These are phyloP conservation scores for Coprinellus aureogranulatus DNA, from an alignment of 768 basidiomycete species.

Conservation along the genomic window DNA sequence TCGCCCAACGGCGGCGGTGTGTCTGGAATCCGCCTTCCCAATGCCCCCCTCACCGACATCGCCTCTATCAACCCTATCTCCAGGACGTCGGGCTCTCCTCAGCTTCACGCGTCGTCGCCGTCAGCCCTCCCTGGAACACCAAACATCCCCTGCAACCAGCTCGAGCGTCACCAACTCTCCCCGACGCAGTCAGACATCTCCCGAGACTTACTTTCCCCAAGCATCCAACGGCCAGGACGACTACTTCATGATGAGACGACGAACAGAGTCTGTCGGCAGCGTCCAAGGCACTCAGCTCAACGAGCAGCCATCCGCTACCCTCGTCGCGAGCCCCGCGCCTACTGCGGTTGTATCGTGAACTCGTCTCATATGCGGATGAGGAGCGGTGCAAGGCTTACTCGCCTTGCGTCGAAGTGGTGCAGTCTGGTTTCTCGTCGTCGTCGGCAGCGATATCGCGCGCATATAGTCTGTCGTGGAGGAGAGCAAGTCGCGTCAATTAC, in stretches of 20 bases:
- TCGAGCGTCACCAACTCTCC: conserved; percentile 3
- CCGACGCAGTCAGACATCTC: conserved; percentile 23
- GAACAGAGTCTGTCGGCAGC: conserved; percentile 7
- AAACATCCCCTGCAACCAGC: conserved; percentile 6
- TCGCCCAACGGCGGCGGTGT: conserved; percentile 40
- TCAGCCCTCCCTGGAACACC: conserved; percentile 17
- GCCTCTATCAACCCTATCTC: conserved; percentile 38
- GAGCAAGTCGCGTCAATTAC: not conserved
- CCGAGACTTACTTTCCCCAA: conserved; percentile 19
- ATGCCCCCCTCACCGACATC: conserved; percentile 69
- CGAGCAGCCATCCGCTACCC: conserved; percentile 5
- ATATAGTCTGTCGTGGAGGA: not conserved
- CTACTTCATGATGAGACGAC: conserved; percentile 15
- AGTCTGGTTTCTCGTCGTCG: not conserved
- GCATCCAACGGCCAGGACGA: conserved; percentile 9
- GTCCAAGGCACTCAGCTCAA: conserved; percentile 9
- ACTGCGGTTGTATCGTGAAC: conserved; percentile 19
- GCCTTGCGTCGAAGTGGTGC: not conserved
- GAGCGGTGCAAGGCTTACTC: not conserved
- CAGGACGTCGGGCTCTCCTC: conserved; percentile 16
- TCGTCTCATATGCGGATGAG: not conserved
- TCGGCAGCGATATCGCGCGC: not conserved
- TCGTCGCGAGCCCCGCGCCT: conserved; percentile 16
- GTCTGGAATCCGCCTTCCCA: conserved; percentile 66
- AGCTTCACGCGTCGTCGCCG: conserved; percentile 16